Evolutionary conservation across 768 basidiomycete species (phyloP).

Genomic region (Cubamyces lactineus): DNA sequence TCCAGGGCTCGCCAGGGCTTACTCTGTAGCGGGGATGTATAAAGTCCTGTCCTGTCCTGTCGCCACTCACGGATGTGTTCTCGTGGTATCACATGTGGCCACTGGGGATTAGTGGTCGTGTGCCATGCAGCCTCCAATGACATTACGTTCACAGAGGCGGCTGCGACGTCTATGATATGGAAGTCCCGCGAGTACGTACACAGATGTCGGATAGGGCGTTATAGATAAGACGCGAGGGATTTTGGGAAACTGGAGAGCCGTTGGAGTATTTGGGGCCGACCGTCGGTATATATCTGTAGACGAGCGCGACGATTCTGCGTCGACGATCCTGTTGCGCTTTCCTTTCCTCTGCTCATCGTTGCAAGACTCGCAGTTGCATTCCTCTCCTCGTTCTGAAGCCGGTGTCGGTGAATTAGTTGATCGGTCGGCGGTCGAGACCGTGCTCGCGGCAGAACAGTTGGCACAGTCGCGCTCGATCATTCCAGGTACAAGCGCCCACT

Average conservation of each 20-base stretch:
- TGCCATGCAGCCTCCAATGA: conserved; percentile 1
- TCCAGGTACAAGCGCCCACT: conserved; percentile 7
- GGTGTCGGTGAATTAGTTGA: not conserved
- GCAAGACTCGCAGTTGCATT: not conserved
- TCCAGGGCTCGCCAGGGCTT: too few species aligned
- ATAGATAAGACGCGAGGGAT: conserved; percentile 2
- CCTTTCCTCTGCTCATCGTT: not conserved
- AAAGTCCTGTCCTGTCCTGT: not conserved
- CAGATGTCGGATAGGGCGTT: not conserved
- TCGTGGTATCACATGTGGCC: not conserved
- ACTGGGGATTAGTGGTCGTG: conserved; percentile 11
- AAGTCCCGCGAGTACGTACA: not conserved
- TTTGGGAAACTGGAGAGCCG: not conserved
- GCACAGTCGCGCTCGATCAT: not conserved
- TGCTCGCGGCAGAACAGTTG: conserved; percentile 3
- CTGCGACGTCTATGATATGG: conserved; percentile 5
- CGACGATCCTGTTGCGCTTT: not conserved
- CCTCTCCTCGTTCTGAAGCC: not conserved
- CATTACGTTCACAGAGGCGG: not conserved
- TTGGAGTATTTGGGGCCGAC: not conserved
- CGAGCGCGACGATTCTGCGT: not conserved
- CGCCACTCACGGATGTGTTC: not conserved
- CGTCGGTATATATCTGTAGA: not conserved
- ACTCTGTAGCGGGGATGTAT: not conserved
- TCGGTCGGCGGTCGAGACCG: conserved; percentile 3